A percentile compares a stretch with the other conserved stretches of the same genome.
phyloP scores from a whole-genome alignment of 2,329 filamentous ascomycete species.

The Cladosporium sp. region DNA sequence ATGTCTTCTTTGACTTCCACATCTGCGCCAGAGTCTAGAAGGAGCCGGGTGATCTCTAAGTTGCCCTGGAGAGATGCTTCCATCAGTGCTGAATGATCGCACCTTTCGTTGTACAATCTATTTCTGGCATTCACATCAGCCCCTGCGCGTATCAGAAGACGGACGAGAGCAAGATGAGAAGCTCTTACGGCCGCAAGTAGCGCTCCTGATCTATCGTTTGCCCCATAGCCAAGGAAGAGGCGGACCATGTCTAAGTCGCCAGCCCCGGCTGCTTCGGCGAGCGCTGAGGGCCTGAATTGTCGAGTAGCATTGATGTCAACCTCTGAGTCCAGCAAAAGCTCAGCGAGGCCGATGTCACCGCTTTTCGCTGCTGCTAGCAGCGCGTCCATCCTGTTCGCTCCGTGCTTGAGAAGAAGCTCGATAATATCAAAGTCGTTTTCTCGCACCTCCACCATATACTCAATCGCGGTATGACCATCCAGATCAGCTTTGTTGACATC shows the following conservation, averaged over 20 bases:
- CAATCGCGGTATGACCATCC: not conserved
- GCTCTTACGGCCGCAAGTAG: not conserved
- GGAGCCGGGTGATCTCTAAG: not conserved
- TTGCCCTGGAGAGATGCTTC: not conserved
- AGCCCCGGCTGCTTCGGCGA: not conserved
- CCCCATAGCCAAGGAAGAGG: not conserved
- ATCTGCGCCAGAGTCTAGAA: not conserved
- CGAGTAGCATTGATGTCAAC: not conserved
- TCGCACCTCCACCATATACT: not conserved
- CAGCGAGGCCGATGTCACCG: not conserved
- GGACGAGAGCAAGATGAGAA: not conserved
- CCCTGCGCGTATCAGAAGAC: not conserved
- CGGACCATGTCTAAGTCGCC: not conserved
- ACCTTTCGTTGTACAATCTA: not conserved
- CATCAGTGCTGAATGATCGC: not conserved
- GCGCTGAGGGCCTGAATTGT: not conserved
- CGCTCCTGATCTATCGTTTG: slow-evolving; percentile 1
- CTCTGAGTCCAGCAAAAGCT: not conserved
- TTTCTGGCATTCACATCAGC: not conserved
- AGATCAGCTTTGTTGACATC: not conserved
- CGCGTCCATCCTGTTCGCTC: not conserved
- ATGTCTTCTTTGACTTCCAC: not conserved
- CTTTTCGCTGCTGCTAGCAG: not conserved
- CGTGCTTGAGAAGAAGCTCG: not conserved
- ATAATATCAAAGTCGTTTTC: not conserved